Percentiles rank a stretch among this genome's conserved stretches.
These are phyloP conservation scores for Penicillium sp. DNA, from an alignment of 2,329 filamentous ascomycete species.

Conservation along the genomic window DNA sequence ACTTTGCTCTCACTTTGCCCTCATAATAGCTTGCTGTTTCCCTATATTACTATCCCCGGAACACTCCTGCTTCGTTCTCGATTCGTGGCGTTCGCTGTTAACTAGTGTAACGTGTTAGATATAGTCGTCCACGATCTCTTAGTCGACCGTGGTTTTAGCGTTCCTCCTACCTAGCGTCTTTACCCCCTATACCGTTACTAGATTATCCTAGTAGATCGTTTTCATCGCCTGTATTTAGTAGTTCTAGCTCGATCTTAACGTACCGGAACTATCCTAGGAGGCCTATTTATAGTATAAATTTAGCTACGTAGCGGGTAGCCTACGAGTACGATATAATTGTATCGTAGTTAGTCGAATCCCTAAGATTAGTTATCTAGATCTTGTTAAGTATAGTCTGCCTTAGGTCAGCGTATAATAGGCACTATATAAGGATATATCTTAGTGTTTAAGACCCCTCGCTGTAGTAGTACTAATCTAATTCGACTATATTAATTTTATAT, in stretches of 20 bases:
- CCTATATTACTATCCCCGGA: too few relatives aligned
- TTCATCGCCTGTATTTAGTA: too few relatives aligned
- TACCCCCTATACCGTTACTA: neutral
- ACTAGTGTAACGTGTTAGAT: neutral
- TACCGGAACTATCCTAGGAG: neutral
- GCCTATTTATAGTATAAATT: neutral
- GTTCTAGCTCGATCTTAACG: neutral
- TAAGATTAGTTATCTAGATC: neutral
- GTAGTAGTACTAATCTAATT: constrained; percentile 6
- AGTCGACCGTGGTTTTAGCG: neutral
- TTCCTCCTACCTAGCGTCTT: neutral
- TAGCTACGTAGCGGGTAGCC: neutral
- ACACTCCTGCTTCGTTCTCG: neutral
- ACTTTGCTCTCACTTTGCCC: too few relatives aligned
- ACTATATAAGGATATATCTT: neutral
- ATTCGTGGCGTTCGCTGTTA: neutral
- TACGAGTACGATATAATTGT: neutral
- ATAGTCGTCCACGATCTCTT: neutral
- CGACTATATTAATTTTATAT: constrained; percentile 11
- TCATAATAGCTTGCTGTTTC: too few relatives aligned
- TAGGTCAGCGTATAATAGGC: neutral
- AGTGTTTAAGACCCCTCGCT: neutral
- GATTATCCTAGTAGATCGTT: neutral
- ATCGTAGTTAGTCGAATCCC: neutral
- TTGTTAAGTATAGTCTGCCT: neutral